Evolutionary conservation across 495 filamentous ascomycete species (phyloP).

Genomic region (Talaromyces ruber): DNA sequence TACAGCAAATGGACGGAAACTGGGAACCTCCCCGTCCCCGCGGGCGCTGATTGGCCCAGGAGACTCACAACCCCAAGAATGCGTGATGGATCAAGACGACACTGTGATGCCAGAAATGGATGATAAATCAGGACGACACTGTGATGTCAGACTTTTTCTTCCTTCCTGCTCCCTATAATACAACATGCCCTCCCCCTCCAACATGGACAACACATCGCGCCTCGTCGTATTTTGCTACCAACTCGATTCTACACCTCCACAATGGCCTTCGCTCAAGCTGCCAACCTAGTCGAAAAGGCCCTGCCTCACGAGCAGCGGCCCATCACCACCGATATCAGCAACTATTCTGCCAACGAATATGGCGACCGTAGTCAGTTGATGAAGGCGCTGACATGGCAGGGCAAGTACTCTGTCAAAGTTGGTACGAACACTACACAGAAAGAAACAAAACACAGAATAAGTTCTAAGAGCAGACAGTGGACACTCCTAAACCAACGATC

Average conservation of each 20-base stretch:
- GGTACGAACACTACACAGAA: too few species aligned
- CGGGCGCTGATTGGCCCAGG: background rate
- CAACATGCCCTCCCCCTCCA: background rate
- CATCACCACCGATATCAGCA: conserved; percentile 21
- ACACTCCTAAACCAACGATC: conserved; percentile 59
- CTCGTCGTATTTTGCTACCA: background rate
- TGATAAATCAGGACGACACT: background rate
- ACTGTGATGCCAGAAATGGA: background rate
- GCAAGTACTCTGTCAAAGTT: conserved; percentile 28
- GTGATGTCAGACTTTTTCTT: background rate
- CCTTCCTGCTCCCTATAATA: background rate
- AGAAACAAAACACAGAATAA: too few species aligned
- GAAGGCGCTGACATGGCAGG: conserved; percentile 24
- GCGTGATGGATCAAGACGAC: background rate
- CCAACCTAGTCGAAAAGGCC: conserved; percentile 53
- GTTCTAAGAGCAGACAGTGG: conserved; percentile 24
- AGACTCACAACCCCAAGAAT: too few species aligned
- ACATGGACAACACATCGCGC: too few species aligned
- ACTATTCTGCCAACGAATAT: conserved; percentile 40
- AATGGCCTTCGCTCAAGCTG: conserved; percentile 56
- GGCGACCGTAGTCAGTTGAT: conserved; percentile 9
- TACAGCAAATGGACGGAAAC: background rate
- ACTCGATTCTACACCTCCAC: conserved; percentile 3
- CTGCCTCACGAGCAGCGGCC: conserved; percentile 49
- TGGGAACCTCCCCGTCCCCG: background rate